phyloP scores from a whole-genome alignment of 2,329 filamentous ascomycete species.

The Exophiala aquamarina region DNA sequence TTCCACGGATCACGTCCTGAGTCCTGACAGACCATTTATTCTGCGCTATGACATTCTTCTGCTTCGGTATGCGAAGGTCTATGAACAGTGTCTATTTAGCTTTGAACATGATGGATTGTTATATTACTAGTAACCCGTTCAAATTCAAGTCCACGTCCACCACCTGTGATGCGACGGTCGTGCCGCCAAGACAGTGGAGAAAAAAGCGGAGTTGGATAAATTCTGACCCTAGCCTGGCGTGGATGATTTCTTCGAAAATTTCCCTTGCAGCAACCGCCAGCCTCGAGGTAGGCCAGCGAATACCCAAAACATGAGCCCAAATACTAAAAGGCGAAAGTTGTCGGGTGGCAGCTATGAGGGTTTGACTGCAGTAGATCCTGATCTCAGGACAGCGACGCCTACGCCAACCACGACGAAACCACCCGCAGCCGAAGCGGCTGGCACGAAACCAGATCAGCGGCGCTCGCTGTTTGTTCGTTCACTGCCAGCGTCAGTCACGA shows the following conservation, averaged over 20 bases:
- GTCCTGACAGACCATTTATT: too few relatives aligned
- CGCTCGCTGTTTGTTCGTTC: constrained; percentile 88
- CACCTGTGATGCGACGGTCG: too few relatives aligned
- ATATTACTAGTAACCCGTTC: too few relatives aligned
- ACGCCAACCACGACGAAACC: too few relatives aligned
- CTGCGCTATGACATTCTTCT: too few relatives aligned
- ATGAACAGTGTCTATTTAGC: too few relatives aligned
- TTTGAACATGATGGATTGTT: too few relatives aligned
- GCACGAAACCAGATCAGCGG: constrained; percentile 36
- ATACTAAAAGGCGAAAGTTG: constrained; percentile 37
- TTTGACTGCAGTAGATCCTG: not conserved
- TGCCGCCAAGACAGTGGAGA: not conserved
- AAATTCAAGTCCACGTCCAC: too few relatives aligned
- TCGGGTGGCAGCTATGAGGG: constrained; percentile 29
- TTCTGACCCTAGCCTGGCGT: not conserved
- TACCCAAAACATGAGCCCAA: constrained; percentile 34
- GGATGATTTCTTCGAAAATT: not conserved
- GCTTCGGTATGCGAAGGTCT: too few relatives aligned
- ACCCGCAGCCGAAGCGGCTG: constrained; percentile 25
- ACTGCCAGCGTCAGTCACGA: constrained; percentile 74
- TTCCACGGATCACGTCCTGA: too few relatives aligned
- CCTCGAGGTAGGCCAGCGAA: not conserved
- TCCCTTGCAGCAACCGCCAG: not conserved
- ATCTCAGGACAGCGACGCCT: not conserved
- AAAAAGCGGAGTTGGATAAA: not conserved